These are phyloP conservation scores for Haematococcus sp. DNA, from an alignment of 139 green algal species.

Conservation along the genomic window DNA sequence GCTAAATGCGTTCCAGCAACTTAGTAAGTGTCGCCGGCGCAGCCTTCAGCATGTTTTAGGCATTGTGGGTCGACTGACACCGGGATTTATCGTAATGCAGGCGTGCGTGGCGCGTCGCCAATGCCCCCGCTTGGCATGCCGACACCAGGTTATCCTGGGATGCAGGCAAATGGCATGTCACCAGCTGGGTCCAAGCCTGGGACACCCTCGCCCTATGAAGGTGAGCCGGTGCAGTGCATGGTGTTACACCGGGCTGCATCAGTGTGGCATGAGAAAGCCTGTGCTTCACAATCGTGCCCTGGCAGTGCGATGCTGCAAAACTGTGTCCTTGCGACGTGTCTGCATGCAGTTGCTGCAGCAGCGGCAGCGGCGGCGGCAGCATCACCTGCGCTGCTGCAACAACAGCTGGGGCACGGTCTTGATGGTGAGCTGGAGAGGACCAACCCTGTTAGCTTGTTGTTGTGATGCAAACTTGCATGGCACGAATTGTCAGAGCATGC, in stretches of 20 bases:
- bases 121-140: conserved; percentile 24
- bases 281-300: not conserved
- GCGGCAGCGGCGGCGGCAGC: conserved; percentile 25
- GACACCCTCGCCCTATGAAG: conserved; percentile 42
- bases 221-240: not conserved
- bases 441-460: not conserved
- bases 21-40: conserved; percentile 31
- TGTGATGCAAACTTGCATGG: conserved; percentile 1
- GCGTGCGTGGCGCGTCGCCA: conserved; percentile 26
- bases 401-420: not conserved
- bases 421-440: not conserved
- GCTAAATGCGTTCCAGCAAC: conserved; percentile 56
- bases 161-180: conserved; percentile 22
- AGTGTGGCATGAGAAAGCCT: not conserved
- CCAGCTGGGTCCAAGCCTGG: conserved; percentile 44
- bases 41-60: not conserved
- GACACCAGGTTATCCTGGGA: not conserved
- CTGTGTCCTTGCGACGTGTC: no score
- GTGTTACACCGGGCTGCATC: not conserved
- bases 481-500: not conserved
- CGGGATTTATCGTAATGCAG: conserved; percentile 4
- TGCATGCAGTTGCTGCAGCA: conserved; percentile 9
- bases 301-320: not conserved
- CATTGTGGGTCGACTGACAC: not conserved
- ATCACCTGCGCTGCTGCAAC: not conserved